phyloP scores from a whole-genome alignment of 1,284 basidiomycete species.

The Malassezia yamatoensis region DNA sequence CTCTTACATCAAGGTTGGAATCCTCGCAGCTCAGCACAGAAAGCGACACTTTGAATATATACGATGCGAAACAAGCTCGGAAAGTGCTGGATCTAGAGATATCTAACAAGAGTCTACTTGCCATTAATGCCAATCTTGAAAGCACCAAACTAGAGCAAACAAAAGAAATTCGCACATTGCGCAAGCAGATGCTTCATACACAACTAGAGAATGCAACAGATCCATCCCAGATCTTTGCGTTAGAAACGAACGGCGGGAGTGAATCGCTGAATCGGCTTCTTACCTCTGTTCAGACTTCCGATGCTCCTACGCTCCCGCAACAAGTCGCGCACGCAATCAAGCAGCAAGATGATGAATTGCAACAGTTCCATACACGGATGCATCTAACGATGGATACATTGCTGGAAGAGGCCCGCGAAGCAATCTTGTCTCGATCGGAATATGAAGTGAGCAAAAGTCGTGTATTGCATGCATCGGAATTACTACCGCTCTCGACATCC shows the following conservation, averaged over 20 bases:
- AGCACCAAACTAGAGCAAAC: conserved; percentile 48
- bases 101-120: conserved; percentile 49
- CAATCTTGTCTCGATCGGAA: conserved; percentile 24
- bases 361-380: conserved; percentile 28
- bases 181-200: conserved; percentile 19
- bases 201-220: neutral
- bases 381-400: conserved; percentile 27
- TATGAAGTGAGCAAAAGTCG: conserved; percentile 20
- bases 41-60: neutral
- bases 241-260: neutral
- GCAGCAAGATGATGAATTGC: conserved; percentile 30
- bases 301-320: neutral
- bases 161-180: conserved; percentile 47
- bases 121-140: conserved; percentile 50
- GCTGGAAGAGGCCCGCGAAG: conserved; percentile 24
- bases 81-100: conserved; percentile 51
- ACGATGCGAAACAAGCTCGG: conserved; percentile 34
- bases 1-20: neutral
- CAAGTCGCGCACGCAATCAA: conserved; percentile 2
- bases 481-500: neutral
- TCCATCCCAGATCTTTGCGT: conserved; percentile 7
- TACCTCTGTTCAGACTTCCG: neutral
- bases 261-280: neutral
- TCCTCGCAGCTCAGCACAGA: neutral
- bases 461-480: conserved; percentile 37